These are phyloP conservation scores for Escovopsis sp. DNA, from an alignment of 2,329 filamentous ascomycete species.

Conservation along the genomic window DNA sequence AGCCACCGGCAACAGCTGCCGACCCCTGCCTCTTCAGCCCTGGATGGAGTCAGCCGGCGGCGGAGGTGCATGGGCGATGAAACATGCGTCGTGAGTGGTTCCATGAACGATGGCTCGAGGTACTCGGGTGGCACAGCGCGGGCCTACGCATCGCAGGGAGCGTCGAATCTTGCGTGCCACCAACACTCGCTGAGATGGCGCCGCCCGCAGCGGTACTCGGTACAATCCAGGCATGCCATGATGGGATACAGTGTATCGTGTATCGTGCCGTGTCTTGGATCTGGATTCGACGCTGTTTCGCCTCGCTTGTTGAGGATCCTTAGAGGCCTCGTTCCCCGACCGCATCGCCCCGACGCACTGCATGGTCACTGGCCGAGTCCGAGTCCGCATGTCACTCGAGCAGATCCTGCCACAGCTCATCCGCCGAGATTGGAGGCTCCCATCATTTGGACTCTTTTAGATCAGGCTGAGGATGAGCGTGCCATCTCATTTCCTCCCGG, in stretches of 20 bases:
- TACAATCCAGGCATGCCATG: not conserved
- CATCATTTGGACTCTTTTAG: too few species aligned
- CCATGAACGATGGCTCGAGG: too few species aligned
- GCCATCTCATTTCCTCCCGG: not conserved
- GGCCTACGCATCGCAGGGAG: not conserved
- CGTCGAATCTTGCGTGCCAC: too few species aligned
- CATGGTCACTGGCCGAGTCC: not conserved
- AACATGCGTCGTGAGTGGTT: too few species aligned
- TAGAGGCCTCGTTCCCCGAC: too few species aligned
- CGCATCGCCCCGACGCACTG: not conserved
- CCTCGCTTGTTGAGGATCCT: not conserved
- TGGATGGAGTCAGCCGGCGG: not conserved
- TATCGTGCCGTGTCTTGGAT: not conserved
- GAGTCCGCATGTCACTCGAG: too few species aligned
- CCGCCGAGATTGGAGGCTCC: too few species aligned
- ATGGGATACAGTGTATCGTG: not conserved
- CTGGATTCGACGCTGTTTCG: not conserved
- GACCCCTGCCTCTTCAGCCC: not conserved
- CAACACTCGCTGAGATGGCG: too few species aligned
- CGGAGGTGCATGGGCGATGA: too few species aligned
- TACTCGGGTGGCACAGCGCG: not conserved
- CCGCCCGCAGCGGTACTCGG: too few species aligned
- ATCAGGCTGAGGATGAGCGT: too few species aligned
- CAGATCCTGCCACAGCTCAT: too few species aligned
- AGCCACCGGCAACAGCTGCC: not conserved